Conservation (phyloP, 2,329 filamentous ascomycete genomes). For the Claviceps citrina region DNA sequence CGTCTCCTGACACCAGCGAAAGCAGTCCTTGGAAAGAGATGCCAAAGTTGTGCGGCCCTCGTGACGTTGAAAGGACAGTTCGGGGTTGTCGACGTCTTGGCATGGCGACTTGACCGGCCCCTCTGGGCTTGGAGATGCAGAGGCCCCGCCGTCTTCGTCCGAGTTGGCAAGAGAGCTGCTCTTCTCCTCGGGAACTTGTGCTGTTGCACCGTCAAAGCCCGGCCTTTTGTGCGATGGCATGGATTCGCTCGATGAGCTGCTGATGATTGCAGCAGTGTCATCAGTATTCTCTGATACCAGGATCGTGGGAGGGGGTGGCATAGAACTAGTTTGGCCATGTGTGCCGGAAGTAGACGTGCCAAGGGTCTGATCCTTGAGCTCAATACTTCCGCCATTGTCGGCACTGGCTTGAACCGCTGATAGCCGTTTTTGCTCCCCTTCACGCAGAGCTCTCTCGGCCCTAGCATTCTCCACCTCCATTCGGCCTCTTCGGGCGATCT, state of each 20-base stretch:
- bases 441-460: slow-evolving; percentile 8
- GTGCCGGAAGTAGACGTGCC: not conserved
- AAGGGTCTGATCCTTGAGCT: slow-evolving; percentile 1
- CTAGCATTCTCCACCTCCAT: slow-evolving; percentile 11
- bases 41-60: slow-evolving; percentile 30
- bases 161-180: not conserved
- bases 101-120: not conserved
- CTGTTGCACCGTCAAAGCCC: not conserved
- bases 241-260: slow-evolving; percentile 3
- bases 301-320: slow-evolving; percentile 7
- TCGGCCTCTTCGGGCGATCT: slow-evolving; percentile 42
- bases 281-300: slow-evolving; percentile 9
- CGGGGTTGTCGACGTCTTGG: slow-evolving; percentile 1
- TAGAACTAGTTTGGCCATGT: not conserved
- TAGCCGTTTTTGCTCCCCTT: slow-evolving; percentile 5
- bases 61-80: slow-evolving; percentile 4
- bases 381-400: not conserved
- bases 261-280: slow-evolving; percentile 4
- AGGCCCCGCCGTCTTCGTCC: not conserved
- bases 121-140: not conserved
- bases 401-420: not conserved
- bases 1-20: slow-evolving; percentile 50
- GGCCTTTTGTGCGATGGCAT: not conserved
- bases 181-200: not conserved
- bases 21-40: slow-evolving; percentile 29